Base-by-base conservation (phyloP, 2,329 filamentous ascomycete species). In the Cladorrhinum sp. region DNA sequence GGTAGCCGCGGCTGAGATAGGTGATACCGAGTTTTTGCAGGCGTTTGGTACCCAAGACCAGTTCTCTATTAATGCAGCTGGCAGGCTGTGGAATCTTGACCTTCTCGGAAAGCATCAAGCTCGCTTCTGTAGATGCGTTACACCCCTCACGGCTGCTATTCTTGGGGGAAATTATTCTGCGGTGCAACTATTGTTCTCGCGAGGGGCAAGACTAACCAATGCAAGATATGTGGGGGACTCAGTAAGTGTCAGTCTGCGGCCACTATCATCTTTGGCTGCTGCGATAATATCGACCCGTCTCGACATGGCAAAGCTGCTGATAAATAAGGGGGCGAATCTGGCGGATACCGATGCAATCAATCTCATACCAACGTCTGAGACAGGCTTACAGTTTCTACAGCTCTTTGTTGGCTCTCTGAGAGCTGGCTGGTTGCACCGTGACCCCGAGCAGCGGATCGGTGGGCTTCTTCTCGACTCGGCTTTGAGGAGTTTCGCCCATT, bases 111-210 rank as follows among this genome's bases (percentile, higher is more conserved):
- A 12, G 32, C 32, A 36, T 2, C 38, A 29, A 18, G 13, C 1
- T 5, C 20, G 16, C 23, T 27, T 27, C 13, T 50, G 24, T 18
- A 25, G 27, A 23, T 57, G 55, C 20, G 55, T 22, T 4, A 36
- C 41, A 13, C 22, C 55, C 8, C 55, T 57, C 10, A 57, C 55
- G 2, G 45, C 55, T 18, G 55, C 41, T 16, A 32, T 57, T 20
- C n/a, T 50, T 9, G 23, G 18, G 18, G 45, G 41, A 2, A 13
- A 38, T 2, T 12, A 10, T n/a, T 7, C 18, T 22, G 5, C 50
- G n/a, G 41, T n/a, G 4, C 2, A 18, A 9, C 9, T 36, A 1
- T 20, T 57, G n/a, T 20, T 57, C 5, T 2, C 1, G 9, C 32
- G 20, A 27, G 45, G 55, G 13, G 55, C 55, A 22, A 23, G 55